phyloP scores from a whole-genome alignment of 1,139 yeast genomes.

The Pichia sp. region DNA sequence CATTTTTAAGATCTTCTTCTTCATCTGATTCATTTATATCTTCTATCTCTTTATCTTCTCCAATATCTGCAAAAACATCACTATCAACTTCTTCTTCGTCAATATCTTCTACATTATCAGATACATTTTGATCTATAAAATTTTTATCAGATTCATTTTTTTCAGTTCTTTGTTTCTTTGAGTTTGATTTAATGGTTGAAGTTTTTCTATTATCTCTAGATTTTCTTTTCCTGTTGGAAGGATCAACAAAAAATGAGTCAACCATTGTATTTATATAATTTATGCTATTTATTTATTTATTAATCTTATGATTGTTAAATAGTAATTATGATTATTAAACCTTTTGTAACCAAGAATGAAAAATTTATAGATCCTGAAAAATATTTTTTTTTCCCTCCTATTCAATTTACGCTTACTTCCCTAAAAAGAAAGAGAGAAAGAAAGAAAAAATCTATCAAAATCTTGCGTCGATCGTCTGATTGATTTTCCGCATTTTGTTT shows the following conservation, averaged over 20 bases:
- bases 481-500: no score
- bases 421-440: not conserved
- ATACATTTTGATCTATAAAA: constrained; percentile 14
- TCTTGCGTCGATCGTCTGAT: not conserved
- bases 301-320: not conserved
- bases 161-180: constrained; percentile 19
- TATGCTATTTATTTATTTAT: not conserved
- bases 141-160: not conserved
- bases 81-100: constrained; percentile 41
- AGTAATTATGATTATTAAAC: no score
- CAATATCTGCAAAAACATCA: constrained; percentile 30
- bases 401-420: no score
- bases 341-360: no score
- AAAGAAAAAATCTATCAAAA: not conserved
- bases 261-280: constrained; percentile 32
- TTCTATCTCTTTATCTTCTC: constrained; percentile 31
- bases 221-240: constrained; percentile 49
- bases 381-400: not conserved
- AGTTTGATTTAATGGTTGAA: constrained; percentile 17
- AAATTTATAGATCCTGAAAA: not conserved
- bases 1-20: constrained; percentile 67
- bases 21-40: constrained; percentile 46
- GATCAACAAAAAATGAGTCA: constrained; percentile 60
- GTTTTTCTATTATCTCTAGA: constrained; percentile 33
- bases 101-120: constrained; percentile 18